A percentile compares a stretch with the other conserved stretches of the same genome.
Evolutionary conservation across 208 protist genomes (phyloP).

Genomic region (Leishmania arabica): DNA sequence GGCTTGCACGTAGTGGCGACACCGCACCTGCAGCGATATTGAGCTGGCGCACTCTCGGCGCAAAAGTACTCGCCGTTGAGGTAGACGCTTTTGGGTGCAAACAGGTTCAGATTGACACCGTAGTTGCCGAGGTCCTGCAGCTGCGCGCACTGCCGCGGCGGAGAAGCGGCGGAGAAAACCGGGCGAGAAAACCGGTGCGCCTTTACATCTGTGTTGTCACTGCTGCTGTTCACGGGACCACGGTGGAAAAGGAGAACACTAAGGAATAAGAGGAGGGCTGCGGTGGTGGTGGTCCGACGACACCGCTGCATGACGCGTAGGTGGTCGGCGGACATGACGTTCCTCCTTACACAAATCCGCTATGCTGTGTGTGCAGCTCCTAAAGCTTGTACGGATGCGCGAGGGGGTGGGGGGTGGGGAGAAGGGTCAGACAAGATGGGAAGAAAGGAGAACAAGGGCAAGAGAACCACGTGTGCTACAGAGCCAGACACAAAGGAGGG

Average conservation of each 20-base stretch:
- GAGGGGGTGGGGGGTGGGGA: neutral
- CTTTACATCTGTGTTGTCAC: neutral
- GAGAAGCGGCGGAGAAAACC: neutral
- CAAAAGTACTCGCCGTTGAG: conserved; percentile 38
- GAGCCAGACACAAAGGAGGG: neutral
- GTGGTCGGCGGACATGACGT: neutral
- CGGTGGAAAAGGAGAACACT: neutral
- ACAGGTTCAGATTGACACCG: conserved; percentile 25
- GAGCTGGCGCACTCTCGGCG: conserved; percentile 11
- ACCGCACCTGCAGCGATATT: conserved; percentile 37
- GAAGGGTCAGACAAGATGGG: neutral
- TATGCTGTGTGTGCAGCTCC: neutral
- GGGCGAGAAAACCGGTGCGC: neutral
- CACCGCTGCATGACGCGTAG: neutral
- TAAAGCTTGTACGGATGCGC: neutral
- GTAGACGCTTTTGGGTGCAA: conserved; percentile 17
- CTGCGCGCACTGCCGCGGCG: conserved; percentile 14
- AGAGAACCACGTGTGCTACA: neutral
- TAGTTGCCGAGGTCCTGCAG: conserved; percentile 18
- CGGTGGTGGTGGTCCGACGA: neutral
- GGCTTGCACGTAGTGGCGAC: conserved; percentile 22
- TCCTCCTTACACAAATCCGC: neutral
- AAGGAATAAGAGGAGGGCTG: conserved; percentile 1
- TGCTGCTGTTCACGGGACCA: too few species aligned
- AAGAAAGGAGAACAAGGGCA: too few species aligned